phyloP scores from a whole-genome alignment of 371 early-diverging fungal genomes.

The Apophysomyces ossiformis region DNA sequence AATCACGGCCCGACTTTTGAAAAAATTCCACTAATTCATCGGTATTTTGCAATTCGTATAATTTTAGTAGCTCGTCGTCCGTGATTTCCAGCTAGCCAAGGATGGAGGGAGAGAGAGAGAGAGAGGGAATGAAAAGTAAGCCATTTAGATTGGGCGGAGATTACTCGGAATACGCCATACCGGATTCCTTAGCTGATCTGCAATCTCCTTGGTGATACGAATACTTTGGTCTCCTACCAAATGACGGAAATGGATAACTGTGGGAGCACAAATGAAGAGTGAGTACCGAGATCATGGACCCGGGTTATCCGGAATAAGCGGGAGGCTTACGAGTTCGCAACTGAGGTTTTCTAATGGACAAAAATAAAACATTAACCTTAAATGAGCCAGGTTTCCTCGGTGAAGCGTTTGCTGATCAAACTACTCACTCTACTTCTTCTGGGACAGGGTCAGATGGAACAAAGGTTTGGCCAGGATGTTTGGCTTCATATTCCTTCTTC shows the following conservation, averaged over 20 bases:
- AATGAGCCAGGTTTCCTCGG: too few species aligned
- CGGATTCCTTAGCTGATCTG: constrained; percentile 30
- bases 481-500: constrained; percentile 34
- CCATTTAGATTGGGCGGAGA: background rate
- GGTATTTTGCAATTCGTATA: constrained; percentile 31
- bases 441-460: constrained; percentile 10
- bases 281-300: constrained; percentile 2
- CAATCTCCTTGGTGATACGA: constrained; percentile 35
- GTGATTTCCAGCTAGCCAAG: constrained; percentile 33
- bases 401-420: background rate
- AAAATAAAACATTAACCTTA: background rate
- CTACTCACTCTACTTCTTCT: background rate
- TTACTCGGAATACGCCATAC: constrained; percentile 20
- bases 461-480: constrained; percentile 30
- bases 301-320: constrained; percentile 20
- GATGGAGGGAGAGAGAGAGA: background rate
- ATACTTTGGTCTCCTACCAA: constrained; percentile 46
- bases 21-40: constrained; percentile 53
- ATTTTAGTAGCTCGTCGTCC: constrained; percentile 30
- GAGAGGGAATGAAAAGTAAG: background rate
- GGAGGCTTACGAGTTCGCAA: constrained; percentile 16
- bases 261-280: constrained; percentile 9
- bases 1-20: constrained; percentile 38
- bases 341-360: constrained; percentile 14
- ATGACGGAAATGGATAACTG: constrained; percentile 50